Conservation (phyloP, 176 grass and related monocot species). For the Phragmites australis region DNA sequence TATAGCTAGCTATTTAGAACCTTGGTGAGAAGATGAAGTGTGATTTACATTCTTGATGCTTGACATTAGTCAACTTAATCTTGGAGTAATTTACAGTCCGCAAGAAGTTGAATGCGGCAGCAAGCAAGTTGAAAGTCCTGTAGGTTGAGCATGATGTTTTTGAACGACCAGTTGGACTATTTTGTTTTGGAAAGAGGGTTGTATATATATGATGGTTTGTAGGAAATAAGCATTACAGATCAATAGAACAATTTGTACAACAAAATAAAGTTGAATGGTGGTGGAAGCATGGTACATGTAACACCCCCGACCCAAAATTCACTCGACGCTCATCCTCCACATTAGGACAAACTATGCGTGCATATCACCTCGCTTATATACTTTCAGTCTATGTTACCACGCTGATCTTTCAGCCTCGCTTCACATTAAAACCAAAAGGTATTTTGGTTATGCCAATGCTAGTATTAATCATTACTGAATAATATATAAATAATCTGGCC, state of each 20-base stretch:
- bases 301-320: no score
- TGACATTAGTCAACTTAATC: background rate
- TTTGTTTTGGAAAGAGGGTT: background rate
- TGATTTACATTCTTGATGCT: background rate
- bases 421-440: no score
- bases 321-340: no score
- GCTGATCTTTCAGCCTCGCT: no score
- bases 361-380: no score
- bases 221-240: background rate
- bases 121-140: background rate
- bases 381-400: no score
- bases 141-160: background rate
- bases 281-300: no score
- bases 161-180: background rate
- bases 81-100: background rate
- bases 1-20: no score
- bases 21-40: slow-evolving; percentile 27
- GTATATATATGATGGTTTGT: background rate
- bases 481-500: no score
- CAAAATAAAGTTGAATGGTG: background rate
- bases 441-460: no score
- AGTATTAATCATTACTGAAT: no score
- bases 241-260: background rate
- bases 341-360: no score
- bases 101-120: background rate